phyloP scores from a whole-genome alignment of 2,329 filamentous ascomycete species.

The Colletotrichum sansevieriae region DNA sequence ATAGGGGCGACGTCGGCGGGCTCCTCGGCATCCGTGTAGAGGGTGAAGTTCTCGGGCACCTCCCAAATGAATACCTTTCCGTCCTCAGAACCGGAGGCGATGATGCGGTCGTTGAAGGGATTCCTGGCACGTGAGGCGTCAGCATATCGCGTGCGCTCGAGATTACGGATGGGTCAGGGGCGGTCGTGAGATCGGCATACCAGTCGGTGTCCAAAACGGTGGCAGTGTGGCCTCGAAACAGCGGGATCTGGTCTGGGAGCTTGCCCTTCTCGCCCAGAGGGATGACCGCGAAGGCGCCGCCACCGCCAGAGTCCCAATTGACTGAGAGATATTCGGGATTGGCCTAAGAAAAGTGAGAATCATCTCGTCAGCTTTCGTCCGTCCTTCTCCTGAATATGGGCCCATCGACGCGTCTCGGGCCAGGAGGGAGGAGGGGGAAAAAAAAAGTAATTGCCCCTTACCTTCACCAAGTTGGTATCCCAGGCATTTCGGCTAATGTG shows the following conservation, averaged over 20 bases:
- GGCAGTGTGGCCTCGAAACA: conserved; percentile 96
- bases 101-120: conserved; percentile 93
- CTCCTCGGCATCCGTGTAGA: conserved; percentile 88
- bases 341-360: conserved; percentile 67
- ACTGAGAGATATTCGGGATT: conserved; percentile 97
- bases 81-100: conserved; percentile 96
- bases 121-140: conserved; percentile 70
- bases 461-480: conserved; percentile 99
- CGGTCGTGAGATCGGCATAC: conserved; percentile 64
- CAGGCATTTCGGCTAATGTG: conserved; percentile 98
- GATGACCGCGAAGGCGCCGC: conserved; percentile 96
- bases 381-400: neutral
- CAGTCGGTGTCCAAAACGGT: conserved; percentile 98
- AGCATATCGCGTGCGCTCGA: conserved; percentile 44
- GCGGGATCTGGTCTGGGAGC: conserved; percentile 89
- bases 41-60: conserved; percentile 88
- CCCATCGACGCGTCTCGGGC: conserved; percentile 30
- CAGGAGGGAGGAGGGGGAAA: neutral
- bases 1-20: conserved; percentile 84
- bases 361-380: conserved; percentile 22
- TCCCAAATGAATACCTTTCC: conserved; percentile 98
- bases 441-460: conserved; percentile 56
- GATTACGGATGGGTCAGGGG: conserved; percentile 23
- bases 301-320: conserved; percentile 98
- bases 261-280: conserved; percentile 91